A percentile compares a stretch with the other conserved stretches of the same genome.
phyloP scores from a whole-genome alignment of 2,329 filamentous ascomycete genomes.

The Ceratocystis alfenasii region DNA sequence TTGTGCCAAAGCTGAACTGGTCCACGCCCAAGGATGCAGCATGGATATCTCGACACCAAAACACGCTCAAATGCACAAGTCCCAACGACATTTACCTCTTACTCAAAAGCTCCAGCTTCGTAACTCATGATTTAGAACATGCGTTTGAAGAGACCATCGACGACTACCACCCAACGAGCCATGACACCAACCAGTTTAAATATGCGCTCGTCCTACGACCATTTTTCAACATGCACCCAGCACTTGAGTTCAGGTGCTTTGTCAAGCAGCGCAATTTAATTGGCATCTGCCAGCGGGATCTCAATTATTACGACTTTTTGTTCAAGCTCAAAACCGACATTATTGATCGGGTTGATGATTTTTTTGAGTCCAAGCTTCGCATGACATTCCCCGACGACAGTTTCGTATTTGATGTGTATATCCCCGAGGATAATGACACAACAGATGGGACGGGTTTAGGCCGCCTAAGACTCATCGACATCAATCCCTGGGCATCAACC shows the following conservation, averaged over 20 bases:
- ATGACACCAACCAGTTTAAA: constrained; percentile 39
- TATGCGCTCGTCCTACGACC: constrained; percentile 79
- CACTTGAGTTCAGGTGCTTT: constrained; percentile 91
- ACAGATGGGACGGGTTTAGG: constrained; percentile 45
- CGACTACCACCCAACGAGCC: constrained; percentile 34
- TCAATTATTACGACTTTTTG: constrained; percentile 83
- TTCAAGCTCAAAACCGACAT: constrained; percentile 51
- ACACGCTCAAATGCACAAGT: constrained; percentile 80
- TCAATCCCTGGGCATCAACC: constrained; percentile 84
- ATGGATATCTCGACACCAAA: constrained; percentile 73
- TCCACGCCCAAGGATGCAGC: constrained; percentile 91
- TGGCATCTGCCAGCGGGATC: constrained; percentile 75
- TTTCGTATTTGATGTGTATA: constrained; percentile 87
- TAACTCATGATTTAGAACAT: constrained; percentile 87
- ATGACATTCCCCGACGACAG: constrained; percentile 70
- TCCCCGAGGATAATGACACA: constrained; percentile 53
- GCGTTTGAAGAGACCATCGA: constrained; percentile 66
- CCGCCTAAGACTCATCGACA: constrained; percentile 74
- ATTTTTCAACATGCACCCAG: constrained; percentile 77
- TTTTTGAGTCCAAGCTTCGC: constrained; percentile 63
- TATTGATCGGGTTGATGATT: constrained; percentile 55
- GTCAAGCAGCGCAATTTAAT: constrained; percentile 72
- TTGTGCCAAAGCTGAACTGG: constrained; percentile 94
- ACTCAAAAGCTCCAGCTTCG: constrained; percentile 86
- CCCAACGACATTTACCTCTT: constrained; percentile 89